Base-by-base conservation (phyloP, 306 rosid species). In the Vicia villosa region DNA sequence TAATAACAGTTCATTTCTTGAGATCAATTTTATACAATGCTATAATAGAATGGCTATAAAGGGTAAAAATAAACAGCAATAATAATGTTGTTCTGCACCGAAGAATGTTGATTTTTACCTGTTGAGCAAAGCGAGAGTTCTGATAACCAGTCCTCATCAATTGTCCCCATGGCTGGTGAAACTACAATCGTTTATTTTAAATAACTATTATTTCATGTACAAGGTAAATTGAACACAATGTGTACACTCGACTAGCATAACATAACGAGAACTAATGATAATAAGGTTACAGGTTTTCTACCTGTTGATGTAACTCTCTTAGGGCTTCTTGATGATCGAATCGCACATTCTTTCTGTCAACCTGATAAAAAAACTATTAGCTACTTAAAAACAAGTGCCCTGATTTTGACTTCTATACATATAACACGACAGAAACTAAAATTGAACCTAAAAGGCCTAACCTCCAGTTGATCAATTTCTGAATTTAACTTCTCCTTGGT, bases 131-230 rank as follows among this genome's bases (percentile, higher is more conserved):
- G 63, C 96, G 94, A 38, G 99, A 94, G 82, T 91, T 94, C 82
- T 94, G 97, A 76, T 86, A 91, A 60, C 99, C 97, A 49, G 99
- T 91, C 83, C 89, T 95, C 97, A 95, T 87, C 47, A 95, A 96
- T 67, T 95, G 99, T 14, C 99, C 99, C 99, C 99, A 95, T 40
- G 87, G 86, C 77, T 83, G 66, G 32, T 95, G 99, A 81, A 89
- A 91, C 99, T 91, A 82, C 67, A 80, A 69, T 63, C 20, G 34
- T 75, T 47, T 63, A 68, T 40, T 24, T 26, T 38, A 45, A 74
- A 47, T n/a, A 41, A 63, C 74, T 63, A 67, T 46, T 46, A 16
- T 64, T 46, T 30, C 13, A n/a, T 20, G 38, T 68, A 36, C 69
- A 8, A 51, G 28, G 13, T 66, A 5, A 21, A 73, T 30, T 45